phyloP scores from a whole-genome alignment of 78 protist genomes.

The Cavenderia fasciculata region DNA sequence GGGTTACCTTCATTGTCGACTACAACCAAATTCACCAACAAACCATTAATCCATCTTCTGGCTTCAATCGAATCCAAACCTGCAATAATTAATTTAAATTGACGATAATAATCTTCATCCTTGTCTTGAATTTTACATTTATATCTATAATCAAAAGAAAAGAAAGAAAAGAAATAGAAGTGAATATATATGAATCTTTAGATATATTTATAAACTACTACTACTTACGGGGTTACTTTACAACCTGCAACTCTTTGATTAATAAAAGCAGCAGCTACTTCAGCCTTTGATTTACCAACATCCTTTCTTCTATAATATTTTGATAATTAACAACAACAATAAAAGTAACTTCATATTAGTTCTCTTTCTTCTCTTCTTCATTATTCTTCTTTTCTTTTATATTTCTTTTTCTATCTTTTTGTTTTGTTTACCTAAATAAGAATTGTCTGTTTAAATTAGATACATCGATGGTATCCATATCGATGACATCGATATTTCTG shows the following conservation, averaged over 20 bases:
- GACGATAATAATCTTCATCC: conserved; percentile 89
- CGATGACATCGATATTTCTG: conserved; percentile 94
- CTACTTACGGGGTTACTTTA: conserved; percentile 89
- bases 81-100: conserved; percentile 92
- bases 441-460: conserved; percentile 97
- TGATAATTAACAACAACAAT: background rate
- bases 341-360: background rate
- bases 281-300: conserved; percentile 96
- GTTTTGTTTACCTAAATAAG: conserved; percentile 84
- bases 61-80: conserved; percentile 98
- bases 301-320: conserved; percentile 81
- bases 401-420: background rate
- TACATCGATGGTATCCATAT: conserved; percentile 97
- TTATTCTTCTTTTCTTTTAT: background rate
- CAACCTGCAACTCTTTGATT: conserved; percentile 91
- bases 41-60: conserved; percentile 96
- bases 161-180: background rate
- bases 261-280: conserved; percentile 95
- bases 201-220: background rate
- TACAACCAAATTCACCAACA: conserved; percentile 81
- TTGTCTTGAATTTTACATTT: conserved; percentile 89
- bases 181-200: background rate
- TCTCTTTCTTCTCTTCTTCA: background rate
- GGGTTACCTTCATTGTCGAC: conserved; percentile 74
- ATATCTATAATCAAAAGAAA: conserved; percentile 77